Percentiles rank a stretch among this genome's conserved stretches.
Conservation (phyloP, 805 yeast species). For the Wickerhamiella shivajii region DNA sequence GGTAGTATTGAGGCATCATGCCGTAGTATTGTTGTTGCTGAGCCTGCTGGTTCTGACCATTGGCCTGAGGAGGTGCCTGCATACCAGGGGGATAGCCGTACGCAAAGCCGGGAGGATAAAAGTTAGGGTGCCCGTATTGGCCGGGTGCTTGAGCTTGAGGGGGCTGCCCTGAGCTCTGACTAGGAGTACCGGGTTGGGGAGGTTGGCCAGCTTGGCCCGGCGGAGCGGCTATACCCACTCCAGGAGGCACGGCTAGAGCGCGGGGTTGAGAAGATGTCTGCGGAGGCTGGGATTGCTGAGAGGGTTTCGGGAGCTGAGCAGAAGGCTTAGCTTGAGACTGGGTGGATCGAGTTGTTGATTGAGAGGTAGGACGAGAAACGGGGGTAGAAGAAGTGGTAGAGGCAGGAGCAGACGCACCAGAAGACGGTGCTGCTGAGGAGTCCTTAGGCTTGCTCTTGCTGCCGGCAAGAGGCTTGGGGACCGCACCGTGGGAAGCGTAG, state of each 20-base stretch:
- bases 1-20: slow-evolving; percentile 12
- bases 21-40: slow-evolving; percentile 5
- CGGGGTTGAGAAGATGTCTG: neutral
- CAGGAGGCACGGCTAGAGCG: neutral
- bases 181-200: neutral
- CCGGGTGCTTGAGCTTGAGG: no score
- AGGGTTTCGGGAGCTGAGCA: neutral
- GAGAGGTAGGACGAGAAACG: neutral
- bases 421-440: no score
- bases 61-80: slow-evolving; percentile 7
- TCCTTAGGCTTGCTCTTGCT: slow-evolving; percentile 1
- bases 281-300: neutral
- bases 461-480: slow-evolving; percentile 77
- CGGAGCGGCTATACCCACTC: slow-evolving; percentile 1
- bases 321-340: neutral
- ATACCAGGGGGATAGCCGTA: slow-evolving; percentile 8
- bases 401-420: neutral
- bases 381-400: neutral
- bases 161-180: no score
- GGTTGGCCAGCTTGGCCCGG: slow-evolving; percentile 1
- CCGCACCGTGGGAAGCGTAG: slow-evolving; percentile 56
- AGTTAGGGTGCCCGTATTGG: slow-evolving; percentile 11
- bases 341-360: neutral
- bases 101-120: slow-evolving; percentile 5
- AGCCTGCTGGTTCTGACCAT: slow-evolving; percentile 4